These are phyloP conservation scores for Fusarium chlamydosporum DNA, from an alignment of 2,329 filamentous ascomycete species.

Conservation along the genomic window DNA sequence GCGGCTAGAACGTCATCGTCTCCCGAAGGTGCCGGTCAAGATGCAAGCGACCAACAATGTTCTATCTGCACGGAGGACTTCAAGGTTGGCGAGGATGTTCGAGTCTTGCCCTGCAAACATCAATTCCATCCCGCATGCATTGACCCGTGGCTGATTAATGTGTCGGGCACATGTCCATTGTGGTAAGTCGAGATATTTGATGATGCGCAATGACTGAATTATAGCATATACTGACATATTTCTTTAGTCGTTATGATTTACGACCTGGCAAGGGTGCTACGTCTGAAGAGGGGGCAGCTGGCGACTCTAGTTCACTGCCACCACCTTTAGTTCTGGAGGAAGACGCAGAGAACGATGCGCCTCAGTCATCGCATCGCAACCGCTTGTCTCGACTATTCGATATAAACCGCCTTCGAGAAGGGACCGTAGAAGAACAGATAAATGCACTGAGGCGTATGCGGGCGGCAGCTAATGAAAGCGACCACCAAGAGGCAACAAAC, in stretches of 20 bases:
- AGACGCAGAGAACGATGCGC: conserved; percentile 53
- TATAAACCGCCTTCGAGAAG: conserved; percentile 69
- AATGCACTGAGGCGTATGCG: conserved; percentile 66
- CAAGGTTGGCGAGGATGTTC: conserved; percentile 74
- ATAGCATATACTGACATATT: conserved; percentile 38
- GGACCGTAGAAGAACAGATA: conserved; percentile 73
- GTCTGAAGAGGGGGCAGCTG: conserved; percentile 40
- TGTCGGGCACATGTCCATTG: conserved; percentile 77
- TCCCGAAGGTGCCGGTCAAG: conserved; percentile 42
- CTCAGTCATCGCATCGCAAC: conserved; percentile 56
- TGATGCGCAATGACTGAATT: neutral
- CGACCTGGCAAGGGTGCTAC: conserved; percentile 57
- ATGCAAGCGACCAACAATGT: conserved; percentile 64
- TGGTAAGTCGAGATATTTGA: conserved; percentile 66
- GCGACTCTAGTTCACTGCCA: conserved; percentile 51
- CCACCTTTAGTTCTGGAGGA: conserved; percentile 63
- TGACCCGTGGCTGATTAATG: conserved; percentile 78
- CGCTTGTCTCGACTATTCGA: conserved; percentile 69
- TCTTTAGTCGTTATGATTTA: conserved; percentile 69
- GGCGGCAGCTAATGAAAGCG: conserved; percentile 45
- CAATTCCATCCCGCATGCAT: conserved; percentile 77
- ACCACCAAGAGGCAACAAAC: conserved; percentile 34
- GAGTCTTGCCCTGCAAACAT: conserved; percentile 76
- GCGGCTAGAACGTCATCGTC: conserved; percentile 34
- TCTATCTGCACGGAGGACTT: conserved; percentile 81